Conservation (phyloP, 108 stramenopile species). For the Nitzschia sp. region DNA sequence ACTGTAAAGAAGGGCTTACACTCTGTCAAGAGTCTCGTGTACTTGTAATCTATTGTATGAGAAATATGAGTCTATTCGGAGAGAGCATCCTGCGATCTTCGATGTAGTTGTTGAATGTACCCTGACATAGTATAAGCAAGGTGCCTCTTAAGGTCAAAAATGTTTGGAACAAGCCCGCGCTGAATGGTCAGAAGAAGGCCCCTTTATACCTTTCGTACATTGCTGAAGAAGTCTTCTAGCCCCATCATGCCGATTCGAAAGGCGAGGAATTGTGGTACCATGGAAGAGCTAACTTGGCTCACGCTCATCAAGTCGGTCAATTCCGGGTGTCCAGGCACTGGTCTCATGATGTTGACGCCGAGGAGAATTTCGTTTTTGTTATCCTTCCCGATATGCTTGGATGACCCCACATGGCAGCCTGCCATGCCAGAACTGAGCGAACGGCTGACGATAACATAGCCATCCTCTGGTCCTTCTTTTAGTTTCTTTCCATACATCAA, state of each 20-base stretch:
- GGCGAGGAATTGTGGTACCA: slow-evolving; percentile 51
- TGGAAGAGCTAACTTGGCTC: slow-evolving; percentile 44
- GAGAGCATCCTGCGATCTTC: too few species aligned
- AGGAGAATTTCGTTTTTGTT: slow-evolving; percentile 51
- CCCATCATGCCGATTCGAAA: slow-evolving; percentile 48
- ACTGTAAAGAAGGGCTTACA: too few species aligned
- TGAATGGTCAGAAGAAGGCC: too few species aligned
- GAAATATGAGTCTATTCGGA: too few species aligned
- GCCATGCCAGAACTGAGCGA: slow-evolving; percentile 34
- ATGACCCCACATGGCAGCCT: slow-evolving; percentile 21
- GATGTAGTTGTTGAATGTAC: too few species aligned
- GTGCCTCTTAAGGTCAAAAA: too few species aligned
- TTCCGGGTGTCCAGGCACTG: slow-evolving; percentile 43
- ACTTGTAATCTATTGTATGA: too few species aligned
- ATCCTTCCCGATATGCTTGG: slow-evolving; percentile 5
- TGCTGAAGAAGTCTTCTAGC: slow-evolving; percentile 51
- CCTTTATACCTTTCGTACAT: slow-evolving; percentile 41
- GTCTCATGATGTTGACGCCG: slow-evolving; percentile 55
- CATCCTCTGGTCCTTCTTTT: slow-evolving; percentile 30
- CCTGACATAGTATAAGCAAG: too few species aligned
- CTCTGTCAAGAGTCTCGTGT: too few species aligned
- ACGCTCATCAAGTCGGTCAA: slow-evolving; percentile 46
- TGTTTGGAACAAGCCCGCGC: too few species aligned
- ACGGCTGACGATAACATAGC: slow-evolving; percentile 51
- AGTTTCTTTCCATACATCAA: slow-evolving; percentile 47